A percentile compares a stretch with the other conserved stretches of the same genome.
phyloP scores from a whole-genome alignment of 495 filamentous ascomycete genomes.

The Xylaria longipes region DNA sequence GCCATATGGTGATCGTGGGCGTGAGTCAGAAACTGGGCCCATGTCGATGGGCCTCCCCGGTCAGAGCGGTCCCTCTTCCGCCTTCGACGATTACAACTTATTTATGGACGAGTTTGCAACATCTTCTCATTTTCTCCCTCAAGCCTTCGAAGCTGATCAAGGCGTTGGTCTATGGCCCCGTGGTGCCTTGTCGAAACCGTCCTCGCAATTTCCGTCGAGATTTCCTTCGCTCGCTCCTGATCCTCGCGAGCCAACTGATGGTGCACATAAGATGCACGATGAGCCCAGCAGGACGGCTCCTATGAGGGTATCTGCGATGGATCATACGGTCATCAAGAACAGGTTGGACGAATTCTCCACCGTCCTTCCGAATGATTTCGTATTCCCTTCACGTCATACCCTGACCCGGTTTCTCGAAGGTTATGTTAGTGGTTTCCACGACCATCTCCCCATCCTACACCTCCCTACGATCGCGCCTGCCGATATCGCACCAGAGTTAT shows the following conservation, averaged over 20 bases:
- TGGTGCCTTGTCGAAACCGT: constrained; percentile 54
- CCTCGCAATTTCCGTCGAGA: constrained; percentile 72
- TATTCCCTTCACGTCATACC: constrained; percentile 68
- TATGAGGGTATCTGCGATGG: constrained; percentile 70
- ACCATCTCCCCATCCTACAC: constrained; percentile 73
- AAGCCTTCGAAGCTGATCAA: constrained; percentile 55
- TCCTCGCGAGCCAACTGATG: constrained; percentile 62
- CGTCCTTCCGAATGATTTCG: constrained; percentile 70
- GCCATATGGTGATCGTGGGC: constrained; percentile 49
- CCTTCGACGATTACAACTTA: constrained; percentile 57
- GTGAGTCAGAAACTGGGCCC: constrained; percentile 49
- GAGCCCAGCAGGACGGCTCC: constrained; percentile 53
- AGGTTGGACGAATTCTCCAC: constrained; percentile 70
- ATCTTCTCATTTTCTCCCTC: constrained; percentile 55
- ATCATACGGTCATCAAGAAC: constrained; percentile 66
- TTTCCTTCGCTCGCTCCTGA: constrained; percentile 73
- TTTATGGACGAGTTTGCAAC: constrained; percentile 58
- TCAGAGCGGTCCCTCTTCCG: constrained; percentile 44
- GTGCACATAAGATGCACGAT: constrained; percentile 47
- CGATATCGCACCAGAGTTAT: constrained; percentile 61
- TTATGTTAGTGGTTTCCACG: constrained; percentile 71
- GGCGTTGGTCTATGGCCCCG: constrained; percentile 52
- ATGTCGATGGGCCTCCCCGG: constrained; percentile 48
- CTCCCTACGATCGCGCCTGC: constrained; percentile 65
- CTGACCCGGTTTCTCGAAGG: constrained; percentile 70